Evolutionary conservation across 345 rosid species (phyloP), one percentile per base, ranked within the genome.

Genomic region (Citrus australasica): DNA sequence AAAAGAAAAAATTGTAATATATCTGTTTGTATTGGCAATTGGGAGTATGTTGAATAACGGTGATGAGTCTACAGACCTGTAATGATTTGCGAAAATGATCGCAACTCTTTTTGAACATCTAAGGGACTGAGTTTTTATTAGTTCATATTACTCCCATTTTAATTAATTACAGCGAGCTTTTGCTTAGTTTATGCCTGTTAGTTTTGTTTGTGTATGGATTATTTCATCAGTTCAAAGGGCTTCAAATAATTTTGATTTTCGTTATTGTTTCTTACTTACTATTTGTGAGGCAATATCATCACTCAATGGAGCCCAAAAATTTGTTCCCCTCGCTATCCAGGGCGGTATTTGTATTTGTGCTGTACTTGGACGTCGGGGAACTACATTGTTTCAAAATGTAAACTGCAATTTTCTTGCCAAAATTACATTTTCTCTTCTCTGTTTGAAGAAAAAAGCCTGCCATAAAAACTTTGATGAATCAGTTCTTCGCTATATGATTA

Each of bases 31-130:
- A 46, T 13, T 11, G 51, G 17, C 51, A 13, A 46, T 13, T 46
- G 51, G 51, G 33, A n/a, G 56, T 30, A 61, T 46, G 9, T n/a
- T 37, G 22, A 56, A 6, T 38, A 61, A 79, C 97, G 13, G 67
- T 89, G 95, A 92, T 90, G 97, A 94, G 95, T 71, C 79, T 89
- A 87, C 94, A 92, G 95, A 94, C 94, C 97, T 94, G 93, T 90
- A 92, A 92, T 94, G 97, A 92, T 60, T 84, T 88, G 97, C 92
- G 94, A 87, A 73, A 17, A 90, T 94, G 97, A 92, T 92, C 95
- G 94, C 98, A 84, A 79, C 53, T 67, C 78, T 60, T 85, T 79
- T 77, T 68, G 93, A 92, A 94, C 97, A 92, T 94, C 97, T 92
- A 94, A 94, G 97, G 97, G 95, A 87, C 97, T 90, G 95, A 88